Evolutionary conservation across 306 rosid species (phyloP).

Genomic region (Quercus wislizeni): DNA sequence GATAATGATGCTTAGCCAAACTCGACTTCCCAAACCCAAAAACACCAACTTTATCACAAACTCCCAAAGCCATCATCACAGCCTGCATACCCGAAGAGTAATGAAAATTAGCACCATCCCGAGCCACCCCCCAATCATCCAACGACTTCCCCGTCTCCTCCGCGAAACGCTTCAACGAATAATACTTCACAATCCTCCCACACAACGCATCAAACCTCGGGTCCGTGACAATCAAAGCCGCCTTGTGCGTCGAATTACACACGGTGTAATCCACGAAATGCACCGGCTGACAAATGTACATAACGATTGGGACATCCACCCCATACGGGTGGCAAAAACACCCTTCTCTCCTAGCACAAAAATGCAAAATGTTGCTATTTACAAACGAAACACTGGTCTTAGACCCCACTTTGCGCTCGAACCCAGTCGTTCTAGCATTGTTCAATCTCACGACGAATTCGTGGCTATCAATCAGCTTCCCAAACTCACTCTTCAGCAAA

Average conservation of each 20-base stretch:
- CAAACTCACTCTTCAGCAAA: conserved; percentile 59
- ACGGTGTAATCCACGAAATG: conserved; percentile 83
- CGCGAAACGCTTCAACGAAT: conserved; percentile 73
- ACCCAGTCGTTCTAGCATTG: conserved; percentile 65
- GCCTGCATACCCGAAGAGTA: conserved; percentile 99
- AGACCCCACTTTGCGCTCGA: conserved; percentile 65
- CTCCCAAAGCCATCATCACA: conserved; percentile 82
- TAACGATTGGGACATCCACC: conserved; percentile 55
- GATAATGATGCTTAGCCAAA: conserved; percentile 88
- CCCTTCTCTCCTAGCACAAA: conserved; percentile 78
- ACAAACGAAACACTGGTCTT: conserved; percentile 81
- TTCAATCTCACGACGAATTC: conserved; percentile 74
- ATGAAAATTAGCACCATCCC: conserved; percentile 77
- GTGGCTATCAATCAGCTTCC: conserved; percentile 70
- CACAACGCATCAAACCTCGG: conserved; percentile 75
- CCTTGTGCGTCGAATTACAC: conserved; percentile 73
- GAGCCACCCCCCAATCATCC: conserved; percentile 67
- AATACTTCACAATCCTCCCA: conserved; percentile 82
- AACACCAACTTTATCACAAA: conserved; percentile 78
- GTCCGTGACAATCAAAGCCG: conserved; percentile 75
- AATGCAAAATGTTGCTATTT: conserved; percentile 86
- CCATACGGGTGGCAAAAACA: conserved; percentile 96
- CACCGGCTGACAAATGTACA: conserved; percentile 88
- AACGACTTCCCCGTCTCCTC: conserved; percentile 67
- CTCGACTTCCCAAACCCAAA: conserved; percentile 86